Conservation (phyloP, 306 rosid genomes). For the Vachellia pachyceras region DNA sequence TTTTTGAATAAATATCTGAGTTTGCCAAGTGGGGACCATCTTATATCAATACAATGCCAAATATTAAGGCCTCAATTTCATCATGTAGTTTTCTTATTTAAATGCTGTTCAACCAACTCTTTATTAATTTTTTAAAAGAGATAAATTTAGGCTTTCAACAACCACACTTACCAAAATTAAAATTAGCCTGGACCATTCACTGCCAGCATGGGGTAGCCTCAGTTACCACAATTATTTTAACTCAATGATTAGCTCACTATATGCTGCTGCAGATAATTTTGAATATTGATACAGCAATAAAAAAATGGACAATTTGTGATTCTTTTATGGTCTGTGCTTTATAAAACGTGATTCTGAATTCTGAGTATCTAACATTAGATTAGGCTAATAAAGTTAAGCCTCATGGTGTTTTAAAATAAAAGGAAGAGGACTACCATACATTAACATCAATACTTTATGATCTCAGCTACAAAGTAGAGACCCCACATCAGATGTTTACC, state of each 20-base stretch:
- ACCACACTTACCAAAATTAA: constrained; percentile 14
- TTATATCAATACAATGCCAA: not conserved
- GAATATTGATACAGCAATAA: not conserved
- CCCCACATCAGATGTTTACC: constrained; percentile 7
- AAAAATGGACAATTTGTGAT: not conserved
- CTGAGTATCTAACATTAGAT: not conserved
- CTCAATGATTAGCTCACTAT: not conserved
- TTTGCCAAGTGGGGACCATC: not conserved
- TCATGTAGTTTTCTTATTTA: constrained; percentile 6
- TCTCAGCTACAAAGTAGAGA: not conserved
- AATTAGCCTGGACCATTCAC: constrained; percentile 5
- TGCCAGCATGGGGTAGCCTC: constrained; percentile 1
- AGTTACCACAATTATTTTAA: constrained; percentile 6
- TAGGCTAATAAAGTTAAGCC: not conserved
- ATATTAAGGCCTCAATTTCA: constrained; percentile 12
- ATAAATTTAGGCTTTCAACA: constrained; percentile 1
- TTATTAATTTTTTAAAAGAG: not conserved
- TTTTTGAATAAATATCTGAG: not conserved
- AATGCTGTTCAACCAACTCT: constrained; percentile 12
- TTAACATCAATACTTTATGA: not conserved
- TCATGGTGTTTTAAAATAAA: not conserved
- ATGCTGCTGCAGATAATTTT: constrained; percentile 27
- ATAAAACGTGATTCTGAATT: not conserved
- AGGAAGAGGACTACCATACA: not conserved
- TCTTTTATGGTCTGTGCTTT: not conserved